These are phyloP conservation scores for Fremontodendron californicum DNA, from an alignment of 345 rosid genomes.

Conservation along the genomic window DNA sequence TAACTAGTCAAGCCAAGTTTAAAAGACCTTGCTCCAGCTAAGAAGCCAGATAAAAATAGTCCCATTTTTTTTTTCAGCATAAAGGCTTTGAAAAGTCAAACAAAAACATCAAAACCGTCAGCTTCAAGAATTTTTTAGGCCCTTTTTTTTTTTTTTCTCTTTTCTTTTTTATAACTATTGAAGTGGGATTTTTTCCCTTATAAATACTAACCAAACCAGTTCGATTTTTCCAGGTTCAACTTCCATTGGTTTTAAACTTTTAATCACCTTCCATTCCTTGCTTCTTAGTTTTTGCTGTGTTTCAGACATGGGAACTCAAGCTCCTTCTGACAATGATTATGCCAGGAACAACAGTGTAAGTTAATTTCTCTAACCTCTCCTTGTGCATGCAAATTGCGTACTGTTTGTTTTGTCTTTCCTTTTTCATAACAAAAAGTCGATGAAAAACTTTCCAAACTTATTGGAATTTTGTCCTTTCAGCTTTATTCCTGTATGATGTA, in stretches of 20 bases:
- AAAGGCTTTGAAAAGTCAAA: slow-evolving; percentile 7
- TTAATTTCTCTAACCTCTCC: slow-evolving; percentile 3
- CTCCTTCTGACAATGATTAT: slow-evolving; percentile 15
- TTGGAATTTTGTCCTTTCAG: too few relatives aligned
- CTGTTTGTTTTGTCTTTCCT: too few relatives aligned
- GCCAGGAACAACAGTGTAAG: slow-evolving; percentile 24
- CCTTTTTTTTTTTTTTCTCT: neutral
- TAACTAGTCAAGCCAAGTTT: too few relatives aligned
- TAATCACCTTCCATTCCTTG: neutral
- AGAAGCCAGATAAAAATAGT: too few relatives aligned
- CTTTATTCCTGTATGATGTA: neutral
- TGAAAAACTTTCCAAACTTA: slow-evolving; percentile 5
- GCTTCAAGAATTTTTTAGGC: neutral
- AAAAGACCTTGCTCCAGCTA: too few relatives aligned
- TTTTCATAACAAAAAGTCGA: too few relatives aligned
- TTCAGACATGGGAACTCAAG: slow-evolving; percentile 38
- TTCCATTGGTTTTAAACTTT: neutral
- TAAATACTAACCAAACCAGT: slow-evolving; percentile 2
- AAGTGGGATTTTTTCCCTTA: neutral
- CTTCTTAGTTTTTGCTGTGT: neutral
- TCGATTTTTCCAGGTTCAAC: neutral
- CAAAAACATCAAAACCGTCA: slow-evolving; percentile 10
- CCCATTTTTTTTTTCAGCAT: neutral
- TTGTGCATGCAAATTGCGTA: neutral
- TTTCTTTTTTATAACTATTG: too few relatives aligned